Evolutionary conservation across 192 early-diverging fungal genomes (phyloP).

Genomic region (Anaeromyces robustus): DNA sequence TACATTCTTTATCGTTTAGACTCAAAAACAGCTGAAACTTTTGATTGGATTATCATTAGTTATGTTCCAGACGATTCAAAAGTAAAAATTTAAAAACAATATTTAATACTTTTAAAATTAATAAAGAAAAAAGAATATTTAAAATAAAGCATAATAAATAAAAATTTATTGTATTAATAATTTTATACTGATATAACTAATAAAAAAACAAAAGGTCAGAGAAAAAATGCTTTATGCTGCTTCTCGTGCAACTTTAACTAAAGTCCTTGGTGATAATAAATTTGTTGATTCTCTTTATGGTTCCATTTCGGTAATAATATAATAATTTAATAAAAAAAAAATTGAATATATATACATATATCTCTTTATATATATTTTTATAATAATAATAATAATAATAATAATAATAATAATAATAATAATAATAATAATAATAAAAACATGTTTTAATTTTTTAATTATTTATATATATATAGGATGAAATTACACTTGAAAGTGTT

Average conservation of each 20-base stretch:
- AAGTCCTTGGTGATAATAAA: conserved; percentile 61
- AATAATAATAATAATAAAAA: no score
- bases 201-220: conserved; percentile 29
- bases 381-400: no score
- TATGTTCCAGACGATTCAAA: background rate
- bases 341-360: no score
- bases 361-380: no score
- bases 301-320: conserved; percentile 33
- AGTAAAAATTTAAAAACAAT: background rate
- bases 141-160: no score
- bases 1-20: background rate
- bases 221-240: conserved; percentile 94
- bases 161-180: no score
- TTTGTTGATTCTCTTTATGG: conserved; percentile 77
- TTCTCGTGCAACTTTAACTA: conserved; percentile 58
- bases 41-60: background rate
- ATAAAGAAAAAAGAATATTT: no score
- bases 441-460: no score
- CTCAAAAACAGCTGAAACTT: background rate
- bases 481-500: background rate
- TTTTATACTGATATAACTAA: no score
- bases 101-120: no score
- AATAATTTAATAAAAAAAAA: background rate
- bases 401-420: no score
- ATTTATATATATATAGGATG: background rate